Conservation (phyloP, 257 asterid genomes). For the Asclepias syriaca region DNA sequence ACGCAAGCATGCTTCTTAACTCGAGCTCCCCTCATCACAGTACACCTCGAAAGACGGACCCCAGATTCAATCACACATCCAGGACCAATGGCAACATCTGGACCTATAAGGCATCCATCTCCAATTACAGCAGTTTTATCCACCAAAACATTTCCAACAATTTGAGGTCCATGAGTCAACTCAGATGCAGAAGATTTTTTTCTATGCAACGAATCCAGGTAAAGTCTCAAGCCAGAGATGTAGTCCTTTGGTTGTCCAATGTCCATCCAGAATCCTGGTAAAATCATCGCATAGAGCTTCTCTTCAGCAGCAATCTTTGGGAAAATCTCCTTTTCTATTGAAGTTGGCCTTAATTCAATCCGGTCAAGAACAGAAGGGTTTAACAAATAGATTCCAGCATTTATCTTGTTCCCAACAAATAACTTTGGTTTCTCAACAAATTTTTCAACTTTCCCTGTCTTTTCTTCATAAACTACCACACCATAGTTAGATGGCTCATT, state of each 20-base stretch:
- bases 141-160: slow-evolving; percentile 59
- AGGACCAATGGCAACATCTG: slow-evolving; percentile 73
- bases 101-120: slow-evolving; percentile 75
- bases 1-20: slow-evolving; percentile 59
- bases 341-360: slow-evolving; percentile 61
- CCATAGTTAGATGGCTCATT: slow-evolving; percentile 79
- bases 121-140: slow-evolving; percentile 63
- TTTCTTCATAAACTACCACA: slow-evolving; percentile 63
- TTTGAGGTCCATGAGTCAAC: slow-evolving; percentile 46
- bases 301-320: slow-evolving; percentile 55
- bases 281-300: slow-evolving; percentile 58
- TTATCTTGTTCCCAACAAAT: slow-evolving; percentile 74
- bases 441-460: slow-evolving; percentile 64
- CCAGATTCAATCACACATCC: slow-evolving; percentile 66
- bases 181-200: slow-evolving; percentile 30
- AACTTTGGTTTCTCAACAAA: slow-evolving; percentile 75
- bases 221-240: slow-evolving; percentile 63
- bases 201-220: slow-evolving; percentile 52
- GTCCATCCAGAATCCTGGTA: slow-evolving; percentile 90
- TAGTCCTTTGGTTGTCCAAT: slow-evolving; percentile 78
- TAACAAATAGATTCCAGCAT: slow-evolving; percentile 70
- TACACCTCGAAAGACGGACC: slow-evolving; percentile 70
- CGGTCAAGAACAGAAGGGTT: slow-evolving; percentile 62
- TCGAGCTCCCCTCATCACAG: slow-evolving; percentile 69
- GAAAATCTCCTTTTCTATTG: slow-evolving; percentile 78